phyloP scores from a whole-genome alignment of 2,329 filamentous ascomycete genomes.

The Calonectria crousiana region DNA sequence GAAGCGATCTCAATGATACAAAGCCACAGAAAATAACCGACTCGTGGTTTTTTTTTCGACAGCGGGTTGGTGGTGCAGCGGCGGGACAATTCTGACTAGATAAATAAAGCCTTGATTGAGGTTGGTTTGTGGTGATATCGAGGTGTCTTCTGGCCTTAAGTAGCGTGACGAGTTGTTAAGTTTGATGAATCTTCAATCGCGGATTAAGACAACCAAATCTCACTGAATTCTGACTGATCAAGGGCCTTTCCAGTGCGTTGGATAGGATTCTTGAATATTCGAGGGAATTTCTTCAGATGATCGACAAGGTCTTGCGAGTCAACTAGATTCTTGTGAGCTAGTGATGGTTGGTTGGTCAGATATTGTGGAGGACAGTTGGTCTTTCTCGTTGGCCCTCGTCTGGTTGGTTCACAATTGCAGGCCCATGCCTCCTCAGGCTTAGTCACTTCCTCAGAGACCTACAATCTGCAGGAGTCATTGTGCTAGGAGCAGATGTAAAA shows the following conservation, averaged over 20 bases:
- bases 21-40: constrained; percentile 37
- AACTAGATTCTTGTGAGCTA: not conserved
- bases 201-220: not conserved
- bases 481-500: too few relatives aligned
- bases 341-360: not conserved
- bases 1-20: constrained; percentile 45
- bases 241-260: not conserved
- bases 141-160: not conserved
- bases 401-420: not conserved
- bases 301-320: not conserved
- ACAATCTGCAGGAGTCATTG: too few relatives aligned
- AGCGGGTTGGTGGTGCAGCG: not conserved
- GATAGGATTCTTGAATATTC: not conserved
- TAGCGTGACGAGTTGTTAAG: not conserved
- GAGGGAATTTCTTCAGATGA: not conserved
- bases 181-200: not conserved
- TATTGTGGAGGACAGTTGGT: not conserved
- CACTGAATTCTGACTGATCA: not conserved
- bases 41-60: not conserved
- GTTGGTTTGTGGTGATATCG: not conserved
- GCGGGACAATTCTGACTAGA: not conserved
- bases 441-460: too few relatives aligned
- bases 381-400: not conserved
- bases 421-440: not conserved
- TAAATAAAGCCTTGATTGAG: not conserved